Base-by-base conservation (phyloP, 2,329 filamentous ascomycete genomes). In the Cercospora beticola region DNA sequence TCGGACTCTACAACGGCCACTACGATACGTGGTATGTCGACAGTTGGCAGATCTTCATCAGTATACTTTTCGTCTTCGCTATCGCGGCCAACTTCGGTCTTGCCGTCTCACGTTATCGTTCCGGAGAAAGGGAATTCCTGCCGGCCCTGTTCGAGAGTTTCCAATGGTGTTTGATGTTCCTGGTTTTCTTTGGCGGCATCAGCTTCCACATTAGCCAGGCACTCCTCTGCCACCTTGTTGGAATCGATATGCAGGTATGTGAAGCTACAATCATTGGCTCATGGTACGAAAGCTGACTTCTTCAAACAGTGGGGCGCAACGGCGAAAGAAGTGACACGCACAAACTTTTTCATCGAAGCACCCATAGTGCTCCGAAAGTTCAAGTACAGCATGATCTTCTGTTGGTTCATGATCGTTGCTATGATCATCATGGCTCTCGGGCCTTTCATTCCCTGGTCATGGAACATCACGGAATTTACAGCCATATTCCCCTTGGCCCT, bases 301-400 rank as follows among this genome's bases (percentile, higher is more conserved):
- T 52, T 33, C 5, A 18, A 33, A 28, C 43, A 64, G 66, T 63
- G 61, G 61, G 92, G 92, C 62, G 89, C 92, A 1, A 96, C 93
- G 0, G 87, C 89, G 49, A 96, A 96, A 81, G 93, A 97, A 82
- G 87, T 88, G 61, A 90, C 93, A 75, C 89, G 90, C 76, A 90
- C 90, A 28, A 91, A 92, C 79, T 96, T 96, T 81, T 94, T 94
- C 81, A 90, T 92, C 69, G 92, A 95, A 78, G 87, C 94, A 18
- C 90, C 90, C 36, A 91, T 90, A 77, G 91, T 96, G 49, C 78
- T 94, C 62, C 90, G 89, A 81, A 89, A 88, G 79, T 94, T 94
- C 85, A 93, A 90, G 82, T 92, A 87, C 79, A 88, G 85, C 65
- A 91, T 92, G 78, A 76, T 87, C 58, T 88, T 92, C 73, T 84